Evolutionary conservation across 2,329 filamentous ascomycete genomes (phyloP).

Genomic region (Aureobasidium sp.): DNA sequence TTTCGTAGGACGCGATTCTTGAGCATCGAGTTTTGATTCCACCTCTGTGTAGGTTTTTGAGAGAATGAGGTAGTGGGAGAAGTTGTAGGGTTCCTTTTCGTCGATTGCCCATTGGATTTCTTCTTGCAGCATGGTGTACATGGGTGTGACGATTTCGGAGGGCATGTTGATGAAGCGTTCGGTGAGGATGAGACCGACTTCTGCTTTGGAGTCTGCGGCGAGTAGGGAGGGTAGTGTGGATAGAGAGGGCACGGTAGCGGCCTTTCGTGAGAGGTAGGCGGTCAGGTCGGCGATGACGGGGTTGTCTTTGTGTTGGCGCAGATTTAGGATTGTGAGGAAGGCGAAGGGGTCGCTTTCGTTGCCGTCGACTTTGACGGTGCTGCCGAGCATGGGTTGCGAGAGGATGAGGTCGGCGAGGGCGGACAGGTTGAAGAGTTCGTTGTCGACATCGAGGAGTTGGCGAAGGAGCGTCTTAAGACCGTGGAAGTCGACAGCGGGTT

Average conservation of each 20-base stretch:
- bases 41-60: slow-evolving; percentile 92
- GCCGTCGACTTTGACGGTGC: slow-evolving; percentile 94
- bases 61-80: slow-evolving; percentile 84
- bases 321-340: slow-evolving; percentile 79
- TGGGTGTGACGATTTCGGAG: slow-evolving; percentile 80
- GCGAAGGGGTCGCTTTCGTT: slow-evolving; percentile 89
- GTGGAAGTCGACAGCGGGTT: slow-evolving; percentile 84
- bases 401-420: slow-evolving; percentile 78
- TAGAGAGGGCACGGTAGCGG: slow-evolving; percentile 46
- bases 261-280: slow-evolving; percentile 57
- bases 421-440: slow-evolving; percentile 77
- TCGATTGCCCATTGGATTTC: slow-evolving; percentile 83
- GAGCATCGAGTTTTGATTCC: slow-evolving; percentile 65
- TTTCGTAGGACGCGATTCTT: slow-evolving; percentile 53
- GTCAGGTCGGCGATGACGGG: slow-evolving; percentile 62
- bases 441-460: slow-evolving; percentile 86
- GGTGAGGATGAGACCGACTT: slow-evolving; percentile 79
- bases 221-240: slow-evolving; percentile 34
- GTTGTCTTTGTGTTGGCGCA: slow-evolving; percentile 66
- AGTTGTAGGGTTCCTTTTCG: slow-evolving; percentile 85
- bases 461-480: slow-evolving; percentile 83
- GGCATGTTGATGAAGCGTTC: slow-evolving; percentile 96
- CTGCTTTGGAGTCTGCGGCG: slow-evolving; percentile 28
- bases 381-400: slow-evolving; percentile 78
- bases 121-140: slow-evolving; percentile 90